A percentile compares a stretch with the other conserved stretches of the same genome.
phyloP scores from a whole-genome alignment of 768 basidiomycete species.

The Rhodotorula paludigena region DNA sequence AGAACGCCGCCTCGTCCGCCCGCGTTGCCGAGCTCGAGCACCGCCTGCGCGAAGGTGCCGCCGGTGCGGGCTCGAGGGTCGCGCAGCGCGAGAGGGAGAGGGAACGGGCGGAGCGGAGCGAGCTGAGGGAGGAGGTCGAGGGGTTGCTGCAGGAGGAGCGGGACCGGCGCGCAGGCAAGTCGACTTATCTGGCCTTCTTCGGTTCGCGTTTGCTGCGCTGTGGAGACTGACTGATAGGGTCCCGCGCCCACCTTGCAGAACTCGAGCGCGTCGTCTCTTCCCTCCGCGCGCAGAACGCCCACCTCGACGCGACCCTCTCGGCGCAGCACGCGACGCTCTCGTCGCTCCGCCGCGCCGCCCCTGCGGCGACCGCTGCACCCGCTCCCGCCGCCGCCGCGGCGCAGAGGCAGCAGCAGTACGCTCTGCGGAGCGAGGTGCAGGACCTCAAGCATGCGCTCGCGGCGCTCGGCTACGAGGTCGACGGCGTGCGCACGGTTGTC shows the following conservation, averaged over 20 bases:
- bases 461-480: conserved; percentile 74
- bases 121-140: conserved; percentile 27
- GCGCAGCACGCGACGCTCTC: conserved; percentile 2
- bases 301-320: conserved; percentile 8
- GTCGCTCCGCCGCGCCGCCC: background rate
- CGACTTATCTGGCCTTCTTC: background rate
- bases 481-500: conserved; percentile 81
- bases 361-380: background rate
- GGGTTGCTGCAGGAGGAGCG: conserved; percentile 10
- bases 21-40: conserved; percentile 39
- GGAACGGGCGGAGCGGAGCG: conserved; percentile 5
- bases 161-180: background rate
- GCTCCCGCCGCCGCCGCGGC: background rate
- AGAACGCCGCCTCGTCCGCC: conserved; percentile 33
- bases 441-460: conserved; percentile 71
- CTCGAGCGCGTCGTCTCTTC: conserved; percentile 6
- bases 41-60: too few relatives aligned
- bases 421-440: conserved; percentile 56
- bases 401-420: conserved; percentile 8
- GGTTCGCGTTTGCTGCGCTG: background rate
- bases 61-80: too few relatives aligned
- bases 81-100: background rate
- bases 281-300: conserved; percentile 11
- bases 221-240: too few relatives aligned
- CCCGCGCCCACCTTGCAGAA: background rate